A percentile compares a stretch with the other conserved stretches of the same genome.
Evolutionary conservation across 1,139 yeast species (phyloP).

Genomic region (Yamadazyma taylorii): DNA sequence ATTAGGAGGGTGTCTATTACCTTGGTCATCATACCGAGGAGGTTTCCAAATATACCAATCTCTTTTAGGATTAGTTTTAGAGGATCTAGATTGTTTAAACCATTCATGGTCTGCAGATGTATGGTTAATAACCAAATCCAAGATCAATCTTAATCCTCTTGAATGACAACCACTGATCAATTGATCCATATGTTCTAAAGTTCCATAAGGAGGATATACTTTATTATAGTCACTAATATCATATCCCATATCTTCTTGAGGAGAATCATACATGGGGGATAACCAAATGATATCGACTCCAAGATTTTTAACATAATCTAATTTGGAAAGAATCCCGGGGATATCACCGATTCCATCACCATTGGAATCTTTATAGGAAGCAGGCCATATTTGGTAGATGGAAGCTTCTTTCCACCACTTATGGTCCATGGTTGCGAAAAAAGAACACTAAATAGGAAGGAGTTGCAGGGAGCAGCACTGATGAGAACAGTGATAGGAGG

Average conservation of each 20-base stretch:
- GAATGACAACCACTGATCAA: conserved; percentile 48
- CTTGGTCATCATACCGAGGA: conserved; percentile 40
- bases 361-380: conserved; percentile 57
- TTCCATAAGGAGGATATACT: conserved; percentile 54
- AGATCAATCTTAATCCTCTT: conserved; percentile 51
- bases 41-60: conserved; percentile 65
- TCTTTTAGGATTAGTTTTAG: conserved; percentile 55
- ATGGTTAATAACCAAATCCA: conserved; percentile 62
- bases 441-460: background rate
- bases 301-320: conserved; percentile 52
- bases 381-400: conserved; percentile 61
- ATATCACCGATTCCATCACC: conserved; percentile 62
- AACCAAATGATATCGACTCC: conserved; percentile 60
- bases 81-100: conserved; percentile 57
- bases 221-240: conserved; percentile 57
- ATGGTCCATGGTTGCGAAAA: conserved; percentile 8
- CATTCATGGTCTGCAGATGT: conserved; percentile 57
- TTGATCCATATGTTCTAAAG: conserved; percentile 49
- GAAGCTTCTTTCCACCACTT: conserved; percentile 61
- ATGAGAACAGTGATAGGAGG: background rate
- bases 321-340: conserved; percentile 51
- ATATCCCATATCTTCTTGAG: conserved; percentile 66
- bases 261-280: conserved; percentile 59
- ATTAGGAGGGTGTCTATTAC: conserved; percentile 55
- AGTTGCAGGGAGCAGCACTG: background rate